Base-by-base conservation (phyloP, 2,329 filamentous ascomycete genomes). In the Colletotrichum spinosum region DNA sequence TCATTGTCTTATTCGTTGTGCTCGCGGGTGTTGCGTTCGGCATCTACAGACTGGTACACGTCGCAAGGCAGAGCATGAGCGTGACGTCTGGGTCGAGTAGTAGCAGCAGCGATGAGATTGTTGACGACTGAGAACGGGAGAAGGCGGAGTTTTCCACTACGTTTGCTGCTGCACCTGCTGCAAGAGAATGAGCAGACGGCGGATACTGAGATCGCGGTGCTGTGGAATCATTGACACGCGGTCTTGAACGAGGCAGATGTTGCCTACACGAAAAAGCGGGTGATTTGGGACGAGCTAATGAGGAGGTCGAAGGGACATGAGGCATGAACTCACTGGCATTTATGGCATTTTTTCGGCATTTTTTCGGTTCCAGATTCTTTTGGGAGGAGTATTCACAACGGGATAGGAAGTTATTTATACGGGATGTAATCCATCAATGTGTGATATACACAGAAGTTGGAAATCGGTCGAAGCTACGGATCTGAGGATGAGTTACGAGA, bases 1-100 rank as follows among this genome's bases (percentile, higher is more conserved):
- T 90, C 77, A 90, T 90, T 76, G 76, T 90, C 60, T 83, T 90
- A 70, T 90, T 90, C 79, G 75, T 88, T 72, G 78, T 90, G 53
- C 83, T 90, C 52, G 86, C 86, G 58, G 78, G 80, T 65, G 86
- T 90, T 60, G 83, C 85, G 8, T 89, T 89, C 71, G 88, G 86
- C 67, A 90, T 90, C 76, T 90, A 87, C 78, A 81, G 83, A 65
- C 78, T 90, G 8, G 87, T 90, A 54, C 81, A 82, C 69, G 76
- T 83, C 35, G 86, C 83, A 17, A 78, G 85, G 45, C 71, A 71
- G 54, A 77, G 78, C 61, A 78, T 83, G 69, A 82, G 77, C 66
- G 75, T 79, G 58, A 77, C 78, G 12, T 75, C 73, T 2, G 70
- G 69, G 45, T 74, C 74, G 41, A 72, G 70, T 62, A 70, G 71